A percentile compares a stretch with the other conserved stretches of the same genome.
Conservation (phyloP, 176 grass and related monocot genomes). For the Poa annua region DNA sequence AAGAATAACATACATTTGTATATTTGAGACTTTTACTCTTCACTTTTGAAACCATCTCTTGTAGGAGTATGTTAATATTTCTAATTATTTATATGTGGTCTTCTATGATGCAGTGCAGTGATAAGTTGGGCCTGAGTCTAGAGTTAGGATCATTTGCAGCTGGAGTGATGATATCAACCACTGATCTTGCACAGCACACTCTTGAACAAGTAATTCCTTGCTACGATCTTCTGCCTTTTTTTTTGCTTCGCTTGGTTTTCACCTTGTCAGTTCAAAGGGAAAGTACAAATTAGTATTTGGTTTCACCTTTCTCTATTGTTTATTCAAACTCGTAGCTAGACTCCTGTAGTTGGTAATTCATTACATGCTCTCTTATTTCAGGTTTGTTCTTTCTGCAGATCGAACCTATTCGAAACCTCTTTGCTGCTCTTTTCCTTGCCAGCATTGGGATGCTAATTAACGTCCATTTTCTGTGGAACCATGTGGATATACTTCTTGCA, state of each 20-base stretch:
- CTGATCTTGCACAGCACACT: slow-evolving; percentile 96
- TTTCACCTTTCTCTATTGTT: slow-evolving; percentile 36
- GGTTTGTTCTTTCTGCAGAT: slow-evolving; percentile 99
- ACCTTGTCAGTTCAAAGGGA: neutral
- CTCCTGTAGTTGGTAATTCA: slow-evolving; percentile 58
- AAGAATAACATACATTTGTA: neutral
- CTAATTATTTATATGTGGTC: slow-evolving; percentile 38
- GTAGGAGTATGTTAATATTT: slow-evolving; percentile 1
- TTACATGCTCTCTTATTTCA: slow-evolving; percentile 85
- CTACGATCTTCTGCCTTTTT: slow-evolving; percentile 21
- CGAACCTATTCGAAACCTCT: slow-evolving; percentile 98
- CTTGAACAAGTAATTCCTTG: slow-evolving; percentile 85
- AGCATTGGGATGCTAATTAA: slow-evolving; percentile 99
- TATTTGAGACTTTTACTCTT: neutral
- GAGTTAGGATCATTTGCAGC: slow-evolving; percentile 98
- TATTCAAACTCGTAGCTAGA: slow-evolving; percentile 40
- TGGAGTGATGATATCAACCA: slow-evolving; percentile 99
- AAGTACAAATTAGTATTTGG: neutral
- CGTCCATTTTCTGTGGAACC: slow-evolving; percentile 98
- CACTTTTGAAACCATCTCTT: neutral
- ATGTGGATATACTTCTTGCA: slow-evolving; percentile 99
- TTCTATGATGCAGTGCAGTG: slow-evolving; percentile 88
- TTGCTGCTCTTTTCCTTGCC: slow-evolving; percentile 98
- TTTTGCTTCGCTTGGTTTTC: neutral
- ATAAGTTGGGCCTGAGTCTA: slow-evolving; percentile 97